A percentile compares a stretch with the other conserved stretches of the same genome.
phyloP scores from a whole-genome alignment of 352 stramenopile species.

The Pythium apleroticum region DNA sequence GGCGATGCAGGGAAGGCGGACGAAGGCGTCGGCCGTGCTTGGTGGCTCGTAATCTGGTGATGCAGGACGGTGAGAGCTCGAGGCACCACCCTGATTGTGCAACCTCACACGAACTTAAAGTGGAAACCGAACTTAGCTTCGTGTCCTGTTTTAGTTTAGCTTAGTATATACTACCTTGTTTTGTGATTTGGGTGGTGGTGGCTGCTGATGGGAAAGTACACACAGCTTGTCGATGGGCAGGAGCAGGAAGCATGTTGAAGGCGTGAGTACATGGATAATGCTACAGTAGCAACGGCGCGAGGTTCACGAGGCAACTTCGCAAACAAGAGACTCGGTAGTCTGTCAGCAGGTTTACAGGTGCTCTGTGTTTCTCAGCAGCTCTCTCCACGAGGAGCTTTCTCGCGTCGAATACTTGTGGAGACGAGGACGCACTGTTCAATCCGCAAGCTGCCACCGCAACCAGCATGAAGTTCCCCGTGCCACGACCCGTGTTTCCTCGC shows the following conservation, averaged over 20 bases:
- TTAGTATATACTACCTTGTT: background rate
- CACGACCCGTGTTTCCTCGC: constrained; percentile 7
- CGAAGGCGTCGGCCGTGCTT: background rate
- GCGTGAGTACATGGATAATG: background rate
- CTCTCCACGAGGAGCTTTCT: background rate
- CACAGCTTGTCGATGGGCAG: background rate
- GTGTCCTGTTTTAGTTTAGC: too few relatives aligned
- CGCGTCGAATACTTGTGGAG: background rate
- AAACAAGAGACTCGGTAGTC: too few relatives aligned
- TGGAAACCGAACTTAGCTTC: background rate
- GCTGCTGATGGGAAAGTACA: background rate
- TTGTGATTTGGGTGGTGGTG: background rate
- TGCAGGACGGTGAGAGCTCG: background rate
- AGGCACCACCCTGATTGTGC: too few relatives aligned
- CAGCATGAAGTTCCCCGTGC: constrained; percentile 14
- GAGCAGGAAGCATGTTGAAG: background rate
- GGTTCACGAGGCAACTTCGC: too few relatives aligned
- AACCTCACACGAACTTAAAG: too few relatives aligned
- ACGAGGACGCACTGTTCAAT: background rate
- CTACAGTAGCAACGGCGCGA: too few relatives aligned
- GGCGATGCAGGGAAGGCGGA: background rate
- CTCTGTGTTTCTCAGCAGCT: background rate
- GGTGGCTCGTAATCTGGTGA: background rate
- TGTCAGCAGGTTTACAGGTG: background rate
- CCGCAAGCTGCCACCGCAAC: too few relatives aligned